These are phyloP conservation scores for Haplosporangium sp. DNA, from an alignment of 371 early-diverging fungal genomes.

Conservation along the genomic window DNA sequence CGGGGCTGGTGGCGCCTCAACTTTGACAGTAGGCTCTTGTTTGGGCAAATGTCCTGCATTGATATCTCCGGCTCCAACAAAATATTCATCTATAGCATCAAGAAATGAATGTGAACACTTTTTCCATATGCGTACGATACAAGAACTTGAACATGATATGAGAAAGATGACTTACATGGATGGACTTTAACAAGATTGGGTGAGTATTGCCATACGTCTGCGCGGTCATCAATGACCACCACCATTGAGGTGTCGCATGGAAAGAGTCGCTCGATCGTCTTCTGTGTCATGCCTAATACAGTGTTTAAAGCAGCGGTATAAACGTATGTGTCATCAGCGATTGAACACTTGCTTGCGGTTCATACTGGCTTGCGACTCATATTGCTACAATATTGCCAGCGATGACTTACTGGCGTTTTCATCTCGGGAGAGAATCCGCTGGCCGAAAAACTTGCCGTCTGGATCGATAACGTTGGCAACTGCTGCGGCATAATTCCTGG, in stretches of 20 bases:
- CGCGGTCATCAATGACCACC: slow-evolving; percentile 97
- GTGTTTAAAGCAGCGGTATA: background rate
- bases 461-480: slow-evolving; percentile 95
- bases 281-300: slow-evolving; percentile 76
- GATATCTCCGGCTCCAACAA: slow-evolving; percentile 95
- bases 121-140: background rate
- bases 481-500: slow-evolving; percentile 92
- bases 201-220: slow-evolving; percentile 97
- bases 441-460: slow-evolving; percentile 79
- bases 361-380: background rate
- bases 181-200: slow-evolving; percentile 90
- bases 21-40: slow-evolving; percentile 22
- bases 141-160: slow-evolving; percentile 72
- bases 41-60: slow-evolving; percentile 75
- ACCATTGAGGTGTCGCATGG: slow-evolving; percentile 98
- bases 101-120: background rate
- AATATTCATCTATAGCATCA: slow-evolving; percentile 80
- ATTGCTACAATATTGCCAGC: background rate
- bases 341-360: background rate
- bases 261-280: slow-evolving; percentile 92
- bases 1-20: slow-evolving; percentile 2
- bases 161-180: slow-evolving; percentile 75
- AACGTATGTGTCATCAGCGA: background rate
- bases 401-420: slow-evolving; percentile 86
- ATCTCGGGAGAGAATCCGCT: slow-evolving; percentile 95